These are phyloP conservation scores for Penicillium angulare DNA, from an alignment of 495 filamentous ascomycete species.

Conservation along the genomic window DNA sequence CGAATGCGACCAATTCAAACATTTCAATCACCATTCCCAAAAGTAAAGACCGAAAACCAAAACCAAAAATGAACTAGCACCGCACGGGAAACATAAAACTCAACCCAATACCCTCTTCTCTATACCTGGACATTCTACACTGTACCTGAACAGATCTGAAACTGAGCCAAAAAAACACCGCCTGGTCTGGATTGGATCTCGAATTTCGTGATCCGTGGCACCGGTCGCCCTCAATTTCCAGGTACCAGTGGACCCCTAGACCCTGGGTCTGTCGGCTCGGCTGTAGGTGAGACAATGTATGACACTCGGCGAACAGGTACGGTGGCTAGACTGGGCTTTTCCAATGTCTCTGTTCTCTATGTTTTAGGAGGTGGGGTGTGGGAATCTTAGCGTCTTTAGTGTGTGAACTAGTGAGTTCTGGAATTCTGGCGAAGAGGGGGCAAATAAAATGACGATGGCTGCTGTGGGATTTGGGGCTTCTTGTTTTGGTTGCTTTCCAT, in stretches of 20 bases:
- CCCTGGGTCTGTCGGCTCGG: slow-evolving; percentile 1
- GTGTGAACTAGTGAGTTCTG: too few species aligned
- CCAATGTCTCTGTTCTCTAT: background rate
- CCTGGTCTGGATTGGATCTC: slow-evolving; percentile 4
- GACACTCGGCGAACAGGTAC: background rate
- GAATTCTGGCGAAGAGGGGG: too few species aligned
- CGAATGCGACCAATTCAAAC: background rate
- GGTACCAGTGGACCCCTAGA: slow-evolving; percentile 9
- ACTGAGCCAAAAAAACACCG: slow-evolving; percentile 5
- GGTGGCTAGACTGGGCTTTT: background rate
- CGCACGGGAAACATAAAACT: background rate
- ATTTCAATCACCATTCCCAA: background rate
- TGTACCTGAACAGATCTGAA: slow-evolving; percentile 14
- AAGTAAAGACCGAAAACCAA: too few species aligned
- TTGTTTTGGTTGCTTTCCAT: too few species aligned
- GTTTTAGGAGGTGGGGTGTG: background rate
- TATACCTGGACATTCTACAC: too few species aligned
- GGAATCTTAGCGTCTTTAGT: background rate
- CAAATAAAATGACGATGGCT: background rate
- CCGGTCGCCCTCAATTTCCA: background rate
- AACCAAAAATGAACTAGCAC: background rate
- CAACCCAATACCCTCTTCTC: background rate
- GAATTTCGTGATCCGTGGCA: slow-evolving; percentile 3
- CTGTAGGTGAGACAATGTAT: slow-evolving; percentile 1
- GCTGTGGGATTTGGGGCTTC: too few species aligned